A percentile compares a stretch with the other conserved stretches of the same genome.
These are phyloP conservation scores for Thelephora ganbajun DNA, from an alignment of 768 basidiomycete genomes.

Conservation along the genomic window DNA sequence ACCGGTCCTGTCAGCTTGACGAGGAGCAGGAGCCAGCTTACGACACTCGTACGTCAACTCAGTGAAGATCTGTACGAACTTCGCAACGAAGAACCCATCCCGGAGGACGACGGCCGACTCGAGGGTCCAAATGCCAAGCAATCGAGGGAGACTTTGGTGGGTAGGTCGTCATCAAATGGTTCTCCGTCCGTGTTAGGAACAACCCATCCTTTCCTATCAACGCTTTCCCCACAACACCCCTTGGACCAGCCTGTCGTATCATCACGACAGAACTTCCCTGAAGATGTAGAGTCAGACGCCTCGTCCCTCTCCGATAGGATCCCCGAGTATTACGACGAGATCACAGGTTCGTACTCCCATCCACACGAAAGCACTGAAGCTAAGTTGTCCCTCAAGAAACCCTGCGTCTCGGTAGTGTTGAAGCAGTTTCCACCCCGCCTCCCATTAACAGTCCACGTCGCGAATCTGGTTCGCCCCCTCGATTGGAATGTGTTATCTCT, in stretches of 20 bases:
- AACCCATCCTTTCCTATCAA: conserved; percentile 3
- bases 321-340: conserved; percentile 23
- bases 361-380: conserved; percentile 1
- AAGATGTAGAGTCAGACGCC: conserved; percentile 22
- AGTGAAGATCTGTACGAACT: conserved; percentile 22
- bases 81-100: conserved; percentile 6
- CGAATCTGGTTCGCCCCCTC: conserved; percentile 10
- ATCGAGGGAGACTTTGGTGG: conserved; percentile 3
- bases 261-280: conserved; percentile 18
- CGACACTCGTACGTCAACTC: conserved; percentile 25
- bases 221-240: conserved; percentile 16
- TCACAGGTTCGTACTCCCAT: conserved; percentile 12
- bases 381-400: conserved; percentile 19
- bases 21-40: conserved; percentile 22
- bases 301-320: conserved; percentile 19
- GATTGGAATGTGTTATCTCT: conserved; percentile 1
- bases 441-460: conserved; percentile 26
- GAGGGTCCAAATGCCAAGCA: neutral
- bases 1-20: conserved; percentile 11
- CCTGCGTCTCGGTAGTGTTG: conserved; percentile 37
- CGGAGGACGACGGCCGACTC: conserved; percentile 1
- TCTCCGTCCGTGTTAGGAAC: conserved; percentile 2
- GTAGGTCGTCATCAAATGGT: neutral
- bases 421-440: conserved; percentile 35
- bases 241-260: conserved; percentile 13